Evolutionary conservation across 1,284 basidiomycete species (phyloP), one percentile per base, ranked within the genome.

Genomic region (Ceraceosorus guamensis): DNA sequence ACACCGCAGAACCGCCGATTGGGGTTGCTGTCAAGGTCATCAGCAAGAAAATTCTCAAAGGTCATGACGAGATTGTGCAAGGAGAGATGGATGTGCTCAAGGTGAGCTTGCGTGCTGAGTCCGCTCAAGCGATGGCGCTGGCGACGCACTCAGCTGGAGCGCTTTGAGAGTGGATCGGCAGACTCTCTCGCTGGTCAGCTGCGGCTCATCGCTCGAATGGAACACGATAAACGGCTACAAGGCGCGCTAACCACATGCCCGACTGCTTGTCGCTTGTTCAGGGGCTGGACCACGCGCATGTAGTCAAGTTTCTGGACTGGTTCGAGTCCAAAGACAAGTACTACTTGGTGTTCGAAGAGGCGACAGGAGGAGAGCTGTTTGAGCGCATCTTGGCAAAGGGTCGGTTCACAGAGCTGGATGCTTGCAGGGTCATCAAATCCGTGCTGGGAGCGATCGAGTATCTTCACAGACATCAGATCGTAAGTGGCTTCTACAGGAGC

Each of bases 291-390:
- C 71, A 74, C 46, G 72, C 71, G 0, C 70, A 72, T 49, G 32
- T 76, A 87, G 89, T 93, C 67, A 76, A 76, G 56, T 69, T 75
- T 11, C 57, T 75, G 41, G 73, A 76, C 48, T 77, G 77, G 75
- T 77, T 77, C 64, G 75, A 76, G 58, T 63, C 59, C 37, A 69
- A 68, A 41, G 70, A 73, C 48, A 62, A 66, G 67, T 77, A 72
- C 62, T 78, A 77, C 54, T 67, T 78, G 50, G 76, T 77, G 0
- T 78, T 78, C 31, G 77, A 78, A 56, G 71, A 77, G 30, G 77
- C 77, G 2, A 72, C 71, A 0, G 77, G 77, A 16, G 77, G 77
- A 7, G 77, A 78, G 57, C 66, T 78, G 34, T 77, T 77, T 49
- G 76, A 78, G 32, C 70, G 76, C 39, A 65, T 78, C 53, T 62